Evolutionary conservation across 169 alveolate species (phyloP).

Genomic region (Plasmodium malariae): DNA sequence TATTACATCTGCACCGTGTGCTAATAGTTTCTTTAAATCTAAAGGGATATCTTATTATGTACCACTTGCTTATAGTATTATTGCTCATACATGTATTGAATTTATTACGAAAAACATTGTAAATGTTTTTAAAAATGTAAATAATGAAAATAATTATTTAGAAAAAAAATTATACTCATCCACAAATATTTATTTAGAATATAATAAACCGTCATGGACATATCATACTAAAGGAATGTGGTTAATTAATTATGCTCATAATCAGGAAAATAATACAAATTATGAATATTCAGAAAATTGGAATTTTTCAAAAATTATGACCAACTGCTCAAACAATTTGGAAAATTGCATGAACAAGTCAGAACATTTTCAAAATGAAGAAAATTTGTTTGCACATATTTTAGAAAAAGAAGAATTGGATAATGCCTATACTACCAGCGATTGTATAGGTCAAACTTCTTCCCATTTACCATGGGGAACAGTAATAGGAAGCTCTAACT

Average conservation of each 20-base stretch:
- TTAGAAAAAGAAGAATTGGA: conserved; percentile 57
- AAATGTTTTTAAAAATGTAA: conserved; percentile 37
- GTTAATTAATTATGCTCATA: conserved; percentile 24
- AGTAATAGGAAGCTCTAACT: conserved; percentile 86
- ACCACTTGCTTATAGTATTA: conserved; percentile 44
- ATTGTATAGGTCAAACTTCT: not conserved
- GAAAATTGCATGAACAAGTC: conserved; percentile 82
- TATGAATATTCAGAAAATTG: conserved; percentile 51
- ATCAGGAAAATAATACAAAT: not conserved
- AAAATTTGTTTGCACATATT: conserved; percentile 65
- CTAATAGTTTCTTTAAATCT: conserved; percentile 82
- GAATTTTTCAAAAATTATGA: conserved; percentile 4
- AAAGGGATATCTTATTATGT: conserved; percentile 68
- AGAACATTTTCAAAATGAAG: conserved; percentile 80
- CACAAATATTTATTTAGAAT: conserved; percentile 60
- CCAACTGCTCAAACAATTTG: conserved; percentile 69
- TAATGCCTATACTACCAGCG: conserved; percentile 19
- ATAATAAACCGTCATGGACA: conserved; percentile 72
- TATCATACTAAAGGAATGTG: conserved; percentile 75
- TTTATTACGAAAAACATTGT: conserved; percentile 43
- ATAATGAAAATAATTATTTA: conserved; percentile 4
- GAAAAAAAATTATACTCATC: not conserved
- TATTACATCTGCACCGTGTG: conserved; percentile 85
- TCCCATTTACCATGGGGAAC: conserved; percentile 83
- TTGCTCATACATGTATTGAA: conserved; percentile 64